Percentiles rank a stretch among this genome's conserved stretches.
These are phyloP conservation scores for Backusella australiensis DNA, from an alignment of 192 early-diverging fungal species.

Conservation along the genomic window DNA sequence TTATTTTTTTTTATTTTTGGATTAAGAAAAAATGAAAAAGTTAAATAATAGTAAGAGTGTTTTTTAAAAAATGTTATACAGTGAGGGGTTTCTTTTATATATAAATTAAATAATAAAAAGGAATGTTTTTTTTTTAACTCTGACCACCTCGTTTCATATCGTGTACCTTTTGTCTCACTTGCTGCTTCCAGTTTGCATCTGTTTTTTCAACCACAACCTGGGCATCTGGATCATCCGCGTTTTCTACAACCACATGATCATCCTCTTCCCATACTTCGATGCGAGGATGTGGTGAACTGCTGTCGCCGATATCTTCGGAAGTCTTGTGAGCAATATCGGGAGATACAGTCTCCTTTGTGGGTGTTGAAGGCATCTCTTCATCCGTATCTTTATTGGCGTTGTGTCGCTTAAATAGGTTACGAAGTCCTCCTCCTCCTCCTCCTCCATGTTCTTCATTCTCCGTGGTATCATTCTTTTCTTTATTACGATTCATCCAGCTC, in stretches of 20 bases:
- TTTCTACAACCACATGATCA: slow-evolving; percentile 21
- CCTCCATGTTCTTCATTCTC: neutral
- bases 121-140: neutral
- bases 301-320: neutral
- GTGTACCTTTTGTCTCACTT: slow-evolving; percentile 22
- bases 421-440: neutral
- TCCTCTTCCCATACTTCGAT: slow-evolving; percentile 32
- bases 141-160: neutral
- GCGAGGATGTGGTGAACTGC: neutral
- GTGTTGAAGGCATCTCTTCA: neutral
- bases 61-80: neutral
- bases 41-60: neutral
- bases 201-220: slow-evolving; percentile 19
- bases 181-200: slow-evolving; percentile 13
- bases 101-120: neutral
- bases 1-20: too few species aligned
- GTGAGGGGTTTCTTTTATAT: neutral
- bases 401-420: neutral
- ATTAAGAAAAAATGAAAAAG: neutral
- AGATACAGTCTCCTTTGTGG: neutral
- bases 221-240: neutral
- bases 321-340: neutral
- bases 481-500: slow-evolving; percentile 11
- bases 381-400: neutral
- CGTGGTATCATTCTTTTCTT: neutral